These are phyloP conservation scores for Xylaria curta DNA, from an alignment of 495 filamentous ascomycete species.

Conservation along the genomic window DNA sequence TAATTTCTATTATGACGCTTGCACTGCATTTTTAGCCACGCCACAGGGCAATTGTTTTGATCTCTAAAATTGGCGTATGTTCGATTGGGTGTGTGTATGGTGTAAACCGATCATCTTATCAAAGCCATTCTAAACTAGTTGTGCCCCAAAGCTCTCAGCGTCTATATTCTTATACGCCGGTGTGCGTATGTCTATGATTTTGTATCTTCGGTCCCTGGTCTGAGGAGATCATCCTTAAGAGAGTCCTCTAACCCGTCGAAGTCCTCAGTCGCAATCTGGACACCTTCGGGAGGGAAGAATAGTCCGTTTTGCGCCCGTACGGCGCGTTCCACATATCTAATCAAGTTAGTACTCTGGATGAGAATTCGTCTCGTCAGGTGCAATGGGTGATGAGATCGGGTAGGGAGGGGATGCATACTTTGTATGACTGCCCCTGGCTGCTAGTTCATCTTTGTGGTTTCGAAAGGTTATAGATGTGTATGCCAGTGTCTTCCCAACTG, in stretches of 20 bases:
- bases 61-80: too few relatives aligned
- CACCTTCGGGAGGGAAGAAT: slow-evolving; percentile 18
- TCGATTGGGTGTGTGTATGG: not conserved
- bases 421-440: slow-evolving; percentile 92
- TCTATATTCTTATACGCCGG: not conserved
- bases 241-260: not conserved
- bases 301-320: not conserved
- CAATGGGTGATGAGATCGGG: not conserved
- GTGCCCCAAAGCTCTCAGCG: too few relatives aligned
- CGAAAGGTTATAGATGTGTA: slow-evolving; percentile 83
- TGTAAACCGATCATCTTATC: not conserved
- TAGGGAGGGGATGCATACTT: slow-evolving; percentile 69
- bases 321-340: slow-evolving; percentile 32
- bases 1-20: too few relatives aligned
- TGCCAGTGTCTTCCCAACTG: slow-evolving; percentile 92
- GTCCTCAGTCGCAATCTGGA: not conserved
- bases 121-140: not conserved
- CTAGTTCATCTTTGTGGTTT: slow-evolving; percentile 76
- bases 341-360: not conserved
- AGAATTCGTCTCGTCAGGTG: not conserved
- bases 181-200: not conserved
- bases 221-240: too few relatives aligned
- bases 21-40: too few relatives aligned
- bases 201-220: not conserved
- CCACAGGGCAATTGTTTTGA: too few relatives aligned